Percentiles rank a stretch among this genome's conserved stretches.
phyloP scores from a whole-genome alignment of 1,284 basidiomycete species.

The Tylopilus sp. region DNA sequence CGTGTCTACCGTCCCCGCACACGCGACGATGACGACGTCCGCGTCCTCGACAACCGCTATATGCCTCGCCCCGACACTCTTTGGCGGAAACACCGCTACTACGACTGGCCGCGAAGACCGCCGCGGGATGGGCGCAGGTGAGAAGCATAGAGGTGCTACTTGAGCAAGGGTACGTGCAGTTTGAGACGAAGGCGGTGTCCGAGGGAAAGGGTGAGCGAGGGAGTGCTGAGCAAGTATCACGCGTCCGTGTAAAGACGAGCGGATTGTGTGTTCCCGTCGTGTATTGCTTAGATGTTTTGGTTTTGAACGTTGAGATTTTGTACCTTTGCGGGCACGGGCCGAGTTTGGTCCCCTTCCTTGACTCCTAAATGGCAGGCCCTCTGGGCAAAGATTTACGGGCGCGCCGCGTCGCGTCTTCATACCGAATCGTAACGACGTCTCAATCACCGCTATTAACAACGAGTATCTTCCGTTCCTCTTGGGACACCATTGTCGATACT shows the following conservation, averaged over 20 bases:
- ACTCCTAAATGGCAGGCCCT: too few species aligned
- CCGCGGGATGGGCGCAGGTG: constrained; percentile 67
- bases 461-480: too few species aligned
- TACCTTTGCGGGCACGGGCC: too few species aligned
- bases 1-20: constrained; percentile 86
- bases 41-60: constrained; percentile 36
- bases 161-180: constrained; percentile 85
- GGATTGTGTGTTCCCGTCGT: too few species aligned
- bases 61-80: constrained; percentile 55
- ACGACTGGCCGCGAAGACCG: constrained; percentile 46
- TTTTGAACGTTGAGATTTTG: too few species aligned
- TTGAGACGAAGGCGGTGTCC: constrained; percentile 62
- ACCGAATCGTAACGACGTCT: too few species aligned
- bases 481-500: too few species aligned
- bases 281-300: too few species aligned
- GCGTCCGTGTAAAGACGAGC: background rate
- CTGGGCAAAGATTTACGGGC: too few species aligned
- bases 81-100: constrained; percentile 67
- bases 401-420: too few species aligned
- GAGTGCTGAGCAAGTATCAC: constrained; percentile 50
- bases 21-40: constrained; percentile 50
- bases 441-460: too few species aligned
- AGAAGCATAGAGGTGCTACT: constrained; percentile 81
- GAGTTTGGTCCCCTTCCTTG: too few species aligned
- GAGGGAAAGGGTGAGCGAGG: constrained; percentile 40